Conservation (phyloP, 352 stramenopile genomes). For the Globisporangium polare region DNA sequence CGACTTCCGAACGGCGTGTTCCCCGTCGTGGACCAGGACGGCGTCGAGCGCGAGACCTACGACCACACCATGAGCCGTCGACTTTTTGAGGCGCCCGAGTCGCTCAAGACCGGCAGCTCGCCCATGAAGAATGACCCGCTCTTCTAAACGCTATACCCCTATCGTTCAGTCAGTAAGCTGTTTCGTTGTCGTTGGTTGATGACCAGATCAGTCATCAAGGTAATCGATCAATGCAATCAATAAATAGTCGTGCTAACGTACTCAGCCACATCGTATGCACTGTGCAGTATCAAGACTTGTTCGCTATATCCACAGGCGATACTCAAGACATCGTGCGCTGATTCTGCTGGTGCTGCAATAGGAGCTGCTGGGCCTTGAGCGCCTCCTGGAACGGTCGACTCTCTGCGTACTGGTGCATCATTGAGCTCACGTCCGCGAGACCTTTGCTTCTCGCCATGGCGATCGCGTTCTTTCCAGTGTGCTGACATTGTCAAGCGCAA, state of each 20-base stretch:
- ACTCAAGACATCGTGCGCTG: neutral
- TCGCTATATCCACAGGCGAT: neutral
- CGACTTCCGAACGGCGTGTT: slow-evolving; percentile 58
- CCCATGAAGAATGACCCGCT: slow-evolving; percentile 81
- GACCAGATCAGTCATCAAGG: neutral
- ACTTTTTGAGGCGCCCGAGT: slow-evolving; percentile 72
- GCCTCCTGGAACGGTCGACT: slow-evolving; percentile 24
- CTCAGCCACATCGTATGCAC: neutral
- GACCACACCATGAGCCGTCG: slow-evolving; percentile 41
- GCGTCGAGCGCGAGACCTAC: slow-evolving; percentile 53
- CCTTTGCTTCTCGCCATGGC: slow-evolving; percentile 25
- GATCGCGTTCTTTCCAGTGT: slow-evolving; percentile 47
- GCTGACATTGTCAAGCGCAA: slow-evolving; percentile 18
- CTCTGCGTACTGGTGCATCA: slow-evolving; percentile 35
- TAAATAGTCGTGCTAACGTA: neutral
- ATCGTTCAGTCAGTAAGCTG: neutral
- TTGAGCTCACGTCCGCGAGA: slow-evolving; percentile 22
- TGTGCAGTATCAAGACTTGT: neutral
- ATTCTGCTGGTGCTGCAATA: neutral
- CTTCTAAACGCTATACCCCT: slow-evolving; percentile 33
- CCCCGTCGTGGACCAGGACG: slow-evolving; percentile 61
- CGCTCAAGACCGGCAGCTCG: slow-evolving; percentile 66
- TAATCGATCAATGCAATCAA: slow-evolving; percentile 1
- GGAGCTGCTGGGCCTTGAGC: slow-evolving; percentile 11
- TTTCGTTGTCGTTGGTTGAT: neutral